phyloP scores from a whole-genome alignment of 352 stramenopile genomes.

The Phytophthora palmivora region DNA sequence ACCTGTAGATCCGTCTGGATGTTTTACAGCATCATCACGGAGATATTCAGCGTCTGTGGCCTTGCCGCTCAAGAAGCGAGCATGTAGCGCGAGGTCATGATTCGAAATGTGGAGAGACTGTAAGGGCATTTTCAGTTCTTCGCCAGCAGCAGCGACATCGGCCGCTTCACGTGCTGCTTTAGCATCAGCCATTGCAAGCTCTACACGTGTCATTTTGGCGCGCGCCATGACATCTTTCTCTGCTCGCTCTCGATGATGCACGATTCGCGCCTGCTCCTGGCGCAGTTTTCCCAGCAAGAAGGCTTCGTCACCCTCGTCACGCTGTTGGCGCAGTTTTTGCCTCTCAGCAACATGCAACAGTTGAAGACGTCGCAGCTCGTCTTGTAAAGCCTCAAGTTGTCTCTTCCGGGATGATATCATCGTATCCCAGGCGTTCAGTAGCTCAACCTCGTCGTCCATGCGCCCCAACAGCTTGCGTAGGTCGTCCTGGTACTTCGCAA shows the following conservation, averaged over 20 bases:
- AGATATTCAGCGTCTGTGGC: constrained; percentile 65
- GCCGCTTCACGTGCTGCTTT: constrained; percentile 29
- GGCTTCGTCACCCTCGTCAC: constrained; percentile 66
- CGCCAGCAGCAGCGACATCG: constrained; percentile 15
- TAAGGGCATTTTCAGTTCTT: constrained; percentile 52
- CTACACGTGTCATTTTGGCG: constrained; percentile 40
- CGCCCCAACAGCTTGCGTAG: constrained; percentile 58
- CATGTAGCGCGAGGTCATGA: constrained; percentile 71
- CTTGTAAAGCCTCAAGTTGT: constrained; percentile 68
- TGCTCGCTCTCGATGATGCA: constrained; percentile 53
- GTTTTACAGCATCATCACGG: constrained; percentile 37
- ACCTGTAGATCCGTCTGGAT: not conserved
- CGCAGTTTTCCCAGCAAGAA: constrained; percentile 72
- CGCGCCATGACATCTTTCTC: constrained; percentile 49
- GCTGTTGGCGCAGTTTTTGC: constrained; percentile 63
- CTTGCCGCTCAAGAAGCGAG: constrained; percentile 76
- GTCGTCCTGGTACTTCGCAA: constrained; percentile 67
- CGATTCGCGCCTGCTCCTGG: constrained; percentile 52
- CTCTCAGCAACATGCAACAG: constrained; percentile 69
- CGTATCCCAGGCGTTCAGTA: constrained; percentile 70
- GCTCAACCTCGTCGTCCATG: constrained; percentile 57
- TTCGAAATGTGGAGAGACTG: constrained; percentile 77
- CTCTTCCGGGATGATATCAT: constrained; percentile 66
- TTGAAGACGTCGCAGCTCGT: constrained; percentile 62
- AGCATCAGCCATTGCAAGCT: constrained; percentile 31